phyloP scores from a whole-genome alignment of 192 early-diverging fungal genomes.

The Phycomyces nitens region DNA sequence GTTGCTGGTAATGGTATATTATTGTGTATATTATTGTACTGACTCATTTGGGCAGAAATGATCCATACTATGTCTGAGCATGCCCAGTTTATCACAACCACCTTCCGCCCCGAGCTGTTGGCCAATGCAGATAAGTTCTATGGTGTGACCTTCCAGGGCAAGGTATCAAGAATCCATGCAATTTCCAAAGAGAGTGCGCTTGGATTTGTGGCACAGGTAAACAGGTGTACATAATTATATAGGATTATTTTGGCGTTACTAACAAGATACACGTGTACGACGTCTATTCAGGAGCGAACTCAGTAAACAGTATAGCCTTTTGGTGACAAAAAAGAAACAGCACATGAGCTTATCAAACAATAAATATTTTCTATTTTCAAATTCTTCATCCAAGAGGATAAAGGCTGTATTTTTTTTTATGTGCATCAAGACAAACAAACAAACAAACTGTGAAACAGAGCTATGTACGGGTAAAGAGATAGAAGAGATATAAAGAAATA shows the following conservation, averaged over 20 bases:
- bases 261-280: conserved; percentile 4
- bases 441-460: too few species aligned
- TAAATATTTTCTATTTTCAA: neutral
- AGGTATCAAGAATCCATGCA: conserved; percentile 82
- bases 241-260: neutral
- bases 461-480: too few species aligned
- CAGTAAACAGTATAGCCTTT: conserved; percentile 10
- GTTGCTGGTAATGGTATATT: conserved; percentile 65
- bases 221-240: neutral
- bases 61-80: conserved; percentile 80
- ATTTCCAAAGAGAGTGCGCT: conserved; percentile 70
- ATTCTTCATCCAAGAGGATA: neutral
- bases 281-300: conserved; percentile 12
- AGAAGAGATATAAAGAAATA: too few species aligned
- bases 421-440: too few species aligned
- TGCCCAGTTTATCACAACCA: conserved; percentile 97
- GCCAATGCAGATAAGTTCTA: conserved; percentile 93
- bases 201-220: conserved; percentile 63
- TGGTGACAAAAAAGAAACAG: neutral
- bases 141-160: conserved; percentile 94
- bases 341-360: neutral
- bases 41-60: conserved; percentile 54
- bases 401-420: too few species aligned
- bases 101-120: conserved; percentile 95
- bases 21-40: too few species aligned